Percentiles rank a stretch among this genome's conserved stretches.
Evolutionary conservation across 768 basidiomycete genomes (phyloP).

Genomic region (Amanita thiersii): DNA sequence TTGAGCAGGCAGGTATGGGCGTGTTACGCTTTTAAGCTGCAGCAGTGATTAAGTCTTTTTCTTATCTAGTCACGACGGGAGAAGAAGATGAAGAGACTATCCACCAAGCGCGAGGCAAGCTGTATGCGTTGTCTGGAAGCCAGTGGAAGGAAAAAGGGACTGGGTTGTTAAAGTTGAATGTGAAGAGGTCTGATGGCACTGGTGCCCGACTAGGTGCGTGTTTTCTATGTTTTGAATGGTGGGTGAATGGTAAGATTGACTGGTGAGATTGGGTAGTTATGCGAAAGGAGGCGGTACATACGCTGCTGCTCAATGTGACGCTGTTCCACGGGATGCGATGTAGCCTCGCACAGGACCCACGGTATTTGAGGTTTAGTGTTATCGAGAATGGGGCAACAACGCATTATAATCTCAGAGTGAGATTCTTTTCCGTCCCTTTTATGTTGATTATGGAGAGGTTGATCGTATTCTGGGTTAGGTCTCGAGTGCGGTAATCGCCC

Average conservation of each 20-base stretch:
- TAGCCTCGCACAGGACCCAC: slow-evolving; percentile 64
- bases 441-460: slow-evolving; percentile 5
- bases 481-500: slow-evolving; percentile 60
- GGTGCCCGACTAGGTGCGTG: slow-evolving; percentile 62
- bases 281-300: slow-evolving; percentile 79
- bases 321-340: slow-evolving; percentile 77
- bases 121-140: slow-evolving; percentile 54
- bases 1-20: slow-evolving; percentile 60
- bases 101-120: slow-evolving; percentile 70
- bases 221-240: slow-evolving; percentile 3
- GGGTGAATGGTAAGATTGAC: slow-evolving; percentile 5
- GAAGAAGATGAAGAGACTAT: slow-evolving; percentile 79
- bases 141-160: slow-evolving; percentile 77
- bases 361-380: slow-evolving; percentile 70
- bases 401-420: slow-evolving; percentile 72
- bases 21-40: not conserved
- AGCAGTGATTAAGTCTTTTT: not conserved
- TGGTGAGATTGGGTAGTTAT: slow-evolving; percentile 43
- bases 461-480: slow-evolving; percentile 35
- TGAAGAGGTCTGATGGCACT: slow-evolving; percentile 50
- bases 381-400: slow-evolving; percentile 52
- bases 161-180: slow-evolving; percentile 64
- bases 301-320: slow-evolving; percentile 64
- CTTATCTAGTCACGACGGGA: slow-evolving; percentile 53
- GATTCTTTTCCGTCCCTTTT: slow-evolving; percentile 19